phyloP scores from a whole-genome alignment of 2,329 filamentous ascomycete species.

The Aspergillus sojae region DNA sequence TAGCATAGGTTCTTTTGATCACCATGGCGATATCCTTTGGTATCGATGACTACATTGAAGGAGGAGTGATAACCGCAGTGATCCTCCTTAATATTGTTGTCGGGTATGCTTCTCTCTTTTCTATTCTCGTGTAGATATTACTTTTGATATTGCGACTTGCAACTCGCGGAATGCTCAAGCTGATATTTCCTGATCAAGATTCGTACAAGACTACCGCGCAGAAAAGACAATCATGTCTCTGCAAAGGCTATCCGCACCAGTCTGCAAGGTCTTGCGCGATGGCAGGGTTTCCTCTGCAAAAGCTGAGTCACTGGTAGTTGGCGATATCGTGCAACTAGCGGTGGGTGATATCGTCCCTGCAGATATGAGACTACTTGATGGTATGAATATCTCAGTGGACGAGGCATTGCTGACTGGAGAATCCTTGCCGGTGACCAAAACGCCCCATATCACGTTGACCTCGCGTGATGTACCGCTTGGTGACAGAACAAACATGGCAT shows the following conservation, averaged over 20 bases:
- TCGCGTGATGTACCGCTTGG: slow-evolving; percentile 47
- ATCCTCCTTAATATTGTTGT: slow-evolving; percentile 61
- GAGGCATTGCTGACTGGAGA: slow-evolving; percentile 65
- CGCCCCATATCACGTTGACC: slow-evolving; percentile 36
- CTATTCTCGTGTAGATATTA: not conserved
- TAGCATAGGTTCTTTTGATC: slow-evolving; percentile 67
- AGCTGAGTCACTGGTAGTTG: slow-evolving; percentile 61
- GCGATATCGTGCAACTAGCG: slow-evolving; percentile 56
- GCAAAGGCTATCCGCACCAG: slow-evolving; percentile 58
- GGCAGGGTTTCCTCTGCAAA: slow-evolving; percentile 56
- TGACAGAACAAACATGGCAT: slow-evolving; percentile 63
- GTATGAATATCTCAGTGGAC: slow-evolving; percentile 75
- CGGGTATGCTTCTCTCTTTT: slow-evolving; percentile 37
- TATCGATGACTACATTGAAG: slow-evolving; percentile 60
- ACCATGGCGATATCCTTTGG: slow-evolving; percentile 68
- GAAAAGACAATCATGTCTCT: slow-evolving; percentile 63
- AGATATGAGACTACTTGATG: slow-evolving; percentile 57
- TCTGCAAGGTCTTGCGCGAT: slow-evolving; percentile 59
- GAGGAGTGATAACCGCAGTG: slow-evolving; percentile 61
- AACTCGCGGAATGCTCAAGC: not conserved
- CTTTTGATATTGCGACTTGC: not conserved
- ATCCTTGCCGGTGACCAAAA: slow-evolving; percentile 62
- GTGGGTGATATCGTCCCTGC: slow-evolving; percentile 63
- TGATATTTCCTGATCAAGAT: slow-evolving; percentile 29
- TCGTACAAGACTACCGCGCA: slow-evolving; percentile 62